Evolutionary conservation across 805 yeast species (phyloP).

Genomic region (Candida pseudoglaebosa): DNA sequence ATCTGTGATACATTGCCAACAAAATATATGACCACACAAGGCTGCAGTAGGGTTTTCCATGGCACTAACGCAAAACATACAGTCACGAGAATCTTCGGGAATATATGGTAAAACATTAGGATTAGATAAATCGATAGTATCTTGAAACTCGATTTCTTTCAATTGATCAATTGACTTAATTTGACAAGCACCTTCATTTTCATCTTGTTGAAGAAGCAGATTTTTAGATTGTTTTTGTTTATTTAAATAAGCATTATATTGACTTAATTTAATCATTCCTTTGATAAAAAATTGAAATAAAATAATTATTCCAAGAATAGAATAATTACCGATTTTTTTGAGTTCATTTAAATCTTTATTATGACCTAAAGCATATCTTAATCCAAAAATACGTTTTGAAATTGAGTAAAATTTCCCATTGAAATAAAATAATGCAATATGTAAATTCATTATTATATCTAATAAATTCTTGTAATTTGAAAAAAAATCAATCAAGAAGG

Average conservation of each 20-base stretch:
- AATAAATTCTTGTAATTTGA: constrained; percentile 44
- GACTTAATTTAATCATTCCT: constrained; percentile 29
- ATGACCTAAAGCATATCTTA: constrained; percentile 76
- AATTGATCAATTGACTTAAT: constrained; percentile 8
- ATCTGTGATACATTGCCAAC: constrained; percentile 87
- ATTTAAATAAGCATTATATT: constrained; percentile 17
- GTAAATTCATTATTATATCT: constrained; percentile 59
- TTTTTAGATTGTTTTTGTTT: constrained; percentile 11
- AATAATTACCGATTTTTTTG: constrained; percentile 59
- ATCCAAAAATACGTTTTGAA: constrained; percentile 71
- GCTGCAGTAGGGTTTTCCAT: constrained; percentile 85
- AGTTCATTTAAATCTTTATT: constrained; percentile 39
- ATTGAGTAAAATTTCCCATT: constrained; percentile 77
- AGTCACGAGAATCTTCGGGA: constrained; percentile 64
- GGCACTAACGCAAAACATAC: constrained; percentile 78
- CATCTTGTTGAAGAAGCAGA: constrained; percentile 7
- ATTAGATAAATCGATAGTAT: constrained; percentile 51
- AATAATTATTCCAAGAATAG: constrained; percentile 64
- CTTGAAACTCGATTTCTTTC: constrained; percentile 7
- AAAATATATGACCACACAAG: constrained; percentile 87
- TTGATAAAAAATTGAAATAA: constrained; percentile 51
- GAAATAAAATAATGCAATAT: constrained; percentile 79
- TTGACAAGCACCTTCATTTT: constrained; percentile 2
- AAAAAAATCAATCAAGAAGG: constrained; percentile 18
- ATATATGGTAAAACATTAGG: constrained; percentile 58